Conservation (phyloP, 352 stramenopile genomes). For the Phytophthora sojae region DNA sequence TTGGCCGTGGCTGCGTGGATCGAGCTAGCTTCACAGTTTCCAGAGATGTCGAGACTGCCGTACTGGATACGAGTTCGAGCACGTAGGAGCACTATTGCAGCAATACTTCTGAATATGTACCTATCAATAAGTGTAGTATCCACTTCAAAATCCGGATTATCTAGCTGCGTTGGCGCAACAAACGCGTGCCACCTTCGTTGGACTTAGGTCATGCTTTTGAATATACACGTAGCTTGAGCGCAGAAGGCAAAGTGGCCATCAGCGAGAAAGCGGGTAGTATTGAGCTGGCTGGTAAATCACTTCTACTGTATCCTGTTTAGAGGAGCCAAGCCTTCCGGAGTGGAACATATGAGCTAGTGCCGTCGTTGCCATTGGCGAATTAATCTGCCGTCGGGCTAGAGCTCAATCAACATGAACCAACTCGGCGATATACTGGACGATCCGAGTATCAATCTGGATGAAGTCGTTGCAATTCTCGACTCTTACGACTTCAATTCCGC, state of each 20-base stretch:
- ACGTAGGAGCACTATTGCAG: neutral
- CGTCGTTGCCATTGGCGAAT: constrained; percentile 10
- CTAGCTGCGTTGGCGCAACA: neutral
- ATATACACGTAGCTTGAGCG: too few species aligned
- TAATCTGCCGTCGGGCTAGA: constrained; percentile 3
- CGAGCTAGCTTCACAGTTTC: neutral
- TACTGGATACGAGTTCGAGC: neutral
- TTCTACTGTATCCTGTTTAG: too few species aligned
- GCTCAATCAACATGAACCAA: constrained; percentile 5
- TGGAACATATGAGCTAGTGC: neutral
- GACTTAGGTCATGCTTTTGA: too few species aligned
- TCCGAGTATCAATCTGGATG: constrained; percentile 11
- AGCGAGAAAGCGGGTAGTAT: neutral
- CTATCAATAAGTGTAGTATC: constrained; percentile 5
- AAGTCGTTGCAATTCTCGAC: constrained; percentile 28
- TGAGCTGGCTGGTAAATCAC: neutral
- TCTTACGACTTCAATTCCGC: constrained; percentile 15
- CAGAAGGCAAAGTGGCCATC: constrained; percentile 6
- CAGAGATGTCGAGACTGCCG: neutral
- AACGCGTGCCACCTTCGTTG: constrained; percentile 4
- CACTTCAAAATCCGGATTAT: constrained; percentile 16
- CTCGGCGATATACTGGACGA: constrained; percentile 7
- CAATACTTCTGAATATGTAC: neutral
- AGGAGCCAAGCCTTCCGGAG: too few species aligned
- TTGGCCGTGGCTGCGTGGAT: neutral